These are phyloP conservation scores for Plasmodium cynomolgi DNA, from an alignment of 169 alveolate species.

Conservation along the genomic window DNA sequence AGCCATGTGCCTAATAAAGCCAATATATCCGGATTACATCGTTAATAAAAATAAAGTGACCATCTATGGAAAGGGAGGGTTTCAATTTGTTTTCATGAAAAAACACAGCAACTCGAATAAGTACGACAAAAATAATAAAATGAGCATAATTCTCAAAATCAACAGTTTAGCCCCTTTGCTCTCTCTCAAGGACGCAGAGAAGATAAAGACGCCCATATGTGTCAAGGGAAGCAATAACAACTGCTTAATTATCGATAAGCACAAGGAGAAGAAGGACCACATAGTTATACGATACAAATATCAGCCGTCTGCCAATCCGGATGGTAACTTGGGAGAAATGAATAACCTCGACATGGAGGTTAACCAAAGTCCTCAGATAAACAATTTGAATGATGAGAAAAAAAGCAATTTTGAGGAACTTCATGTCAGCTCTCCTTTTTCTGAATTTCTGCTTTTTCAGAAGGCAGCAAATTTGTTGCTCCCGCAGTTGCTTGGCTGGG, in stretches of 20 bases:
- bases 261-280: slow-evolving; percentile 68
- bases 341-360: slow-evolving; percentile 35
- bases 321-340: slow-evolving; percentile 31
- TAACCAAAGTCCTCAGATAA: slow-evolving; percentile 23
- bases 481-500: slow-evolving; percentile 71
- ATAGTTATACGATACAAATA: slow-evolving; percentile 59
- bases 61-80: slow-evolving; percentile 68
- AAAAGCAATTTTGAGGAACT: slow-evolving; percentile 59
- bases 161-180: slow-evolving; percentile 45
- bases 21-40: slow-evolving; percentile 58
- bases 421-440: slow-evolving; percentile 50
- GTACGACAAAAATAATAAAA: slow-evolving; percentile 68
- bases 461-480: slow-evolving; percentile 67
- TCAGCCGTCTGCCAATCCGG: slow-evolving; percentile 33
- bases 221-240: slow-evolving; percentile 57
- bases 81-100: slow-evolving; percentile 75
- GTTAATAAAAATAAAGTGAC: slow-evolving; percentile 65
- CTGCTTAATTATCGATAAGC: slow-evolving; percentile 56
- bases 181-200: slow-evolving; percentile 40
- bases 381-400: slow-evolving; percentile 42
- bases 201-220: slow-evolving; percentile 36
- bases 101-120: slow-evolving; percentile 61
- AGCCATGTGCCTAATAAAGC: slow-evolving; percentile 74
- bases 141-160: slow-evolving; percentile 61
- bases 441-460: slow-evolving; percentile 62